Evolutionary conservation across 257 asterid genomes (phyloP).

Genomic region (Mitragyna speciosa): DNA sequence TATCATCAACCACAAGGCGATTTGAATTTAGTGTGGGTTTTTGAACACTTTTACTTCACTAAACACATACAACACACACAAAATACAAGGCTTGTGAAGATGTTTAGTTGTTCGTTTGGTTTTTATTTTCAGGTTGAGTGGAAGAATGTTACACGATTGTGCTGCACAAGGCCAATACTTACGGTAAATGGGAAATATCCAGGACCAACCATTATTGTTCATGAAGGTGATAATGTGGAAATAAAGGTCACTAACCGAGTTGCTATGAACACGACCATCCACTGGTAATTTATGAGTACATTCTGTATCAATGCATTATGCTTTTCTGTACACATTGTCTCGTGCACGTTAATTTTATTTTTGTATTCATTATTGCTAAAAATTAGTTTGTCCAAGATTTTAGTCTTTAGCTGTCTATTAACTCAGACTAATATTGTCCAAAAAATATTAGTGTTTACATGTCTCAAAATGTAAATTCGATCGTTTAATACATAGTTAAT

Average conservation of each 20-base stretch:
- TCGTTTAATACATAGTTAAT: no score
- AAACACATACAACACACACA: not conserved
- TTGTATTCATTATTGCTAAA: no score
- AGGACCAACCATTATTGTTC: conserved; percentile 66
- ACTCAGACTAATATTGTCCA: not conserved
- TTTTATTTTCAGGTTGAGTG: conserved; percentile 56
- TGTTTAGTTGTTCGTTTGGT: not conserved
- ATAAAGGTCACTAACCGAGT: conserved; percentile 54
- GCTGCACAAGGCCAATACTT: conserved; percentile 48
- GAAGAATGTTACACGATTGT: conserved; percentile 58
- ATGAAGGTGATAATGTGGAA: conserved; percentile 73
- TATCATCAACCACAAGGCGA: conserved; percentile 39
- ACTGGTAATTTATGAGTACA: conserved; percentile 41
- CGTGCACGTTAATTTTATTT: no score
- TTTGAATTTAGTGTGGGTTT: conserved; percentile 56
- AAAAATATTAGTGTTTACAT: no score
- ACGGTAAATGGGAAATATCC: conserved; percentile 70
- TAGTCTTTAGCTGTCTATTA: not conserved
- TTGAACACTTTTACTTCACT: no score
- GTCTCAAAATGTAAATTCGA: no score
- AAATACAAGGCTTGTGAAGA: not conserved
- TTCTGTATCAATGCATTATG: not conserved
- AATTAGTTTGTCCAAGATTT: no score
- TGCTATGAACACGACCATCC: conserved; percentile 66
- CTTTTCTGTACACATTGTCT: not conserved